A percentile compares a stretch with the other conserved stretches of the same genome.
Evolutionary conservation across 371 early-diverging fungal species (phyloP).

Genomic region (Mortierella sp.): DNA sequence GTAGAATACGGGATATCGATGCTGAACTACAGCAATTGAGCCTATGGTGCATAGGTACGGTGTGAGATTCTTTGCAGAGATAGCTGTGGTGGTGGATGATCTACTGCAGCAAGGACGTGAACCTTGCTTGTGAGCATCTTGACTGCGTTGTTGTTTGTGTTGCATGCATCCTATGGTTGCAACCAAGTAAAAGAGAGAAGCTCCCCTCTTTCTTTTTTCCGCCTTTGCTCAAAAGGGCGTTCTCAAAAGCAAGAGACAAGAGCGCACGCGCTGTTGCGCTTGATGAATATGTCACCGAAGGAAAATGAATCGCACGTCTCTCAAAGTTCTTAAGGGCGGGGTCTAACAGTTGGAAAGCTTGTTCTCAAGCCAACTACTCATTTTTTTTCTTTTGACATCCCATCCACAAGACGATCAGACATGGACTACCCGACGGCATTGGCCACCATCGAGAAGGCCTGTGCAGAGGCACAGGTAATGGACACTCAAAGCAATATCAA

Average conservation of each 20-base stretch:
- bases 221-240: not conserved
- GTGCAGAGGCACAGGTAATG: constrained; percentile 75
- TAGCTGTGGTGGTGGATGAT: not conserved
- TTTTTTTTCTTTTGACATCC: not conserved
- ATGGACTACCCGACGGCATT: constrained; percentile 58
- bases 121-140: constrained; percentile 10
- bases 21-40: not conserved
- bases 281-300: constrained; percentile 10
- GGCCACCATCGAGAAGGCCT: constrained; percentile 75
- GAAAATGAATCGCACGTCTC: not conserved
- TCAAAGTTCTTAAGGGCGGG: not conserved
- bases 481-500: constrained; percentile 48
- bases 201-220: not conserved
- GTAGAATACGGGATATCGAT: not conserved
- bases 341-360: not conserved
- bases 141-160: not conserved
- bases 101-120: not conserved
- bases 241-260: not conserved
- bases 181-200: not conserved
- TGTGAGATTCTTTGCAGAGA: not conserved
- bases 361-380: not conserved
- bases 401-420: constrained; percentile 20
- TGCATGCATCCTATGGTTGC: not conserved
- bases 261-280: no score
- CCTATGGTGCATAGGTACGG: not conserved